A percentile compares a stretch with the other conserved stretches of the same genome.
phyloP scores from a whole-genome alignment of 2,329 filamentous ascomycete genomes.

The Stemphylium beticola region DNA sequence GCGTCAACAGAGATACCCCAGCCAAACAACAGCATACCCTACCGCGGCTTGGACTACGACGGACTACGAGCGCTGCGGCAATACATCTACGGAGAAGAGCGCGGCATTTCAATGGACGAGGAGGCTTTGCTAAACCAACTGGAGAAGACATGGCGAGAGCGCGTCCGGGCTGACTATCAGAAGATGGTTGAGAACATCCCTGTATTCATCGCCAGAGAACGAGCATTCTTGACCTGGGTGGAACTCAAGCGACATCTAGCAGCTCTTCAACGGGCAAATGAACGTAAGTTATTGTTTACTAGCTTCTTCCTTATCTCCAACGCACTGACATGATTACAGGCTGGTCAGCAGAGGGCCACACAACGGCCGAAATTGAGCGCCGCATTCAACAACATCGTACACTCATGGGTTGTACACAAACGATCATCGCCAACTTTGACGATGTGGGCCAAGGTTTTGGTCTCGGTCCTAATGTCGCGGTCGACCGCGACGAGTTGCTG shows the following conservation, averaged over 20 bases:
- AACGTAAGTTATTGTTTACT: conserved; percentile 29
- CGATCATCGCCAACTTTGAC: conserved; percentile 40
- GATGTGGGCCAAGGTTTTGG: conserved; percentile 37
- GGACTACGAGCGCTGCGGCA: conserved; percentile 38
- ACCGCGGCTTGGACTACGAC: conserved; percentile 40
- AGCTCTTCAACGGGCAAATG: conserved; percentile 41
- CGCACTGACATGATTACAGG: conserved; percentile 26
- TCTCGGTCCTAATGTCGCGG: conserved; percentile 21
- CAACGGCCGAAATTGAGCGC: conserved; percentile 37
- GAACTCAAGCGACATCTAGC: conserved; percentile 43
- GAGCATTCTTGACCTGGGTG: conserved; percentile 45
- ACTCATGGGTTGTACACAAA: conserved; percentile 42
- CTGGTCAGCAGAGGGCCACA: conserved; percentile 39
- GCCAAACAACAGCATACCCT: conserved; percentile 26
- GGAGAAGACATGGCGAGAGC: conserved; percentile 41
- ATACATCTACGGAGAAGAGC: conserved; percentile 40
- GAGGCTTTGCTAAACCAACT: conserved; percentile 38
- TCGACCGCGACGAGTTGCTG: conserved; percentile 40
- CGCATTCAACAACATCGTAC: conserved; percentile 43
- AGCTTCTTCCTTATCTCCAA: neutral
- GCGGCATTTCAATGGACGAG: conserved; percentile 33
- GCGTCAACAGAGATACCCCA: conserved; percentile 25
- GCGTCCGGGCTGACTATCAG: conserved; percentile 34
- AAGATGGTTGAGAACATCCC: conserved; percentile 36
- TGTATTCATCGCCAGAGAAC: conserved; percentile 41